Conservation (phyloP, 176 grass and related monocot genomes). For the sorghum (Sorghum bicolor) region DNA sequence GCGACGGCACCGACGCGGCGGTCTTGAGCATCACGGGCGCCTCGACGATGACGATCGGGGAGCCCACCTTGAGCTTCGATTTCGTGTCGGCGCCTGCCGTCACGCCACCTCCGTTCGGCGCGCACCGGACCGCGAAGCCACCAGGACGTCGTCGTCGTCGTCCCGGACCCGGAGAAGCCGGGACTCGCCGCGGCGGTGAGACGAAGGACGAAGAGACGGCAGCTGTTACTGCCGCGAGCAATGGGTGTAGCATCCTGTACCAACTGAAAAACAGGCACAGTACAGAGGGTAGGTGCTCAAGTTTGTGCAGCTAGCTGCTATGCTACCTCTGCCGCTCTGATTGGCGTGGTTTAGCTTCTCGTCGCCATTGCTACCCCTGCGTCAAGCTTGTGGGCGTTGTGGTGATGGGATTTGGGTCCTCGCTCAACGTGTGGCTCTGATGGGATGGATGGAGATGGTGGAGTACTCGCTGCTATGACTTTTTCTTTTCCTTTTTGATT, state of each 20-base stretch:
- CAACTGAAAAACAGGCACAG: background rate
- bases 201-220: background rate
- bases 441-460: background rate
- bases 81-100: background rate
- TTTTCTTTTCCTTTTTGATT: background rate
- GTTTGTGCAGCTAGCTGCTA: background rate
- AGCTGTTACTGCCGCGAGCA: background rate
- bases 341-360: background rate
- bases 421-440: background rate
- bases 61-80: conserved; percentile 52
- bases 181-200: background rate
- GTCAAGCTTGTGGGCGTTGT: too few species aligned
- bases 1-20: conserved; percentile 69
- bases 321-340: background rate
- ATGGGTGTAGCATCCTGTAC: background rate
- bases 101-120: background rate
- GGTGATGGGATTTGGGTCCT: too few species aligned
- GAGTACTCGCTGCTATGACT: background rate
- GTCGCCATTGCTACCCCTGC: too few species aligned
- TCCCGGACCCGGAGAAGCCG: background rate
- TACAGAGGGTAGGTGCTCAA: background rate
- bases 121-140: conserved; percentile 23
- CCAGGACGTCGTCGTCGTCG: background rate
- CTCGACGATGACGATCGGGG: conserved; percentile 61
- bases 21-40: conserved; percentile 69